Conservation (phyloP, 2,329 filamentous ascomycete species). For the Sporothrix globosa region DNA sequence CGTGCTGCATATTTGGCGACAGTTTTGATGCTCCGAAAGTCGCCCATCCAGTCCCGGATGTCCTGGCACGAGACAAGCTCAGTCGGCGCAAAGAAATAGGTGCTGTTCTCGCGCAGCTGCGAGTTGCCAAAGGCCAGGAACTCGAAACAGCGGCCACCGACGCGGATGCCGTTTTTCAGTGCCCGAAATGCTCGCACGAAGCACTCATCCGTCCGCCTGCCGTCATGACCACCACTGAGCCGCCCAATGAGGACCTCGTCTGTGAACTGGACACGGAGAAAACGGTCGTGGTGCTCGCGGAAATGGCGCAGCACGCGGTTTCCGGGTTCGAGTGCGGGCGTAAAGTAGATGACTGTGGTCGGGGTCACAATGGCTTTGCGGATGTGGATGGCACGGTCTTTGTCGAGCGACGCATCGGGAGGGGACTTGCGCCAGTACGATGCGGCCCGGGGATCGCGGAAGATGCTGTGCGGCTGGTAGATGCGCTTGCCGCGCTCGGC, state of each 20-base stretch:
- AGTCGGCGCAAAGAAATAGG: slow-evolving; percentile 85
- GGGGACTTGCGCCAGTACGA: slow-evolving; percentile 44
- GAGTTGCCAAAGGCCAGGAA: slow-evolving; percentile 96
- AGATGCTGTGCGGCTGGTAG: slow-evolving; percentile 73
- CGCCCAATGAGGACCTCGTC: slow-evolving; percentile 71
- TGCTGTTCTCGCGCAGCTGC: slow-evolving; percentile 87
- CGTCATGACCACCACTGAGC: slow-evolving; percentile 59
- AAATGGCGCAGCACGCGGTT: slow-evolving; percentile 84
- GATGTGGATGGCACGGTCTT: slow-evolving; percentile 51
- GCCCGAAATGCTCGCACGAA: slow-evolving; percentile 74
- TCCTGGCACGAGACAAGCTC: slow-evolving; percentile 68
- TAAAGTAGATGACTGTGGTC: slow-evolving; percentile 76
- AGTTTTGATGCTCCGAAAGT: slow-evolving; percentile 76
- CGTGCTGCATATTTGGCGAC: slow-evolving; percentile 90
- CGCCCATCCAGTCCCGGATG: slow-evolving; percentile 85
- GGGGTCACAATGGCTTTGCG: slow-evolving; percentile 82
- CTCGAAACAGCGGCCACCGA: slow-evolving; percentile 80
- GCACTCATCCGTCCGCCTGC: slow-evolving; percentile 65
- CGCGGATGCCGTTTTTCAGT: slow-evolving; percentile 74
- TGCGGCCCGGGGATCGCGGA: slow-evolving; percentile 58
- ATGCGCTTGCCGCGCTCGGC: slow-evolving; percentile 65
- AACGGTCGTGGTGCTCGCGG: slow-evolving; percentile 69
- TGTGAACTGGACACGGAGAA: slow-evolving; percentile 85
- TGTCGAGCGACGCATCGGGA: slow-evolving; percentile 24
- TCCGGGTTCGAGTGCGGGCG: slow-evolving; percentile 79